Evolutionary conservation across 2,329 filamentous ascomycete genomes (phyloP).

Genomic region (Hortaea werneckii): DNA sequence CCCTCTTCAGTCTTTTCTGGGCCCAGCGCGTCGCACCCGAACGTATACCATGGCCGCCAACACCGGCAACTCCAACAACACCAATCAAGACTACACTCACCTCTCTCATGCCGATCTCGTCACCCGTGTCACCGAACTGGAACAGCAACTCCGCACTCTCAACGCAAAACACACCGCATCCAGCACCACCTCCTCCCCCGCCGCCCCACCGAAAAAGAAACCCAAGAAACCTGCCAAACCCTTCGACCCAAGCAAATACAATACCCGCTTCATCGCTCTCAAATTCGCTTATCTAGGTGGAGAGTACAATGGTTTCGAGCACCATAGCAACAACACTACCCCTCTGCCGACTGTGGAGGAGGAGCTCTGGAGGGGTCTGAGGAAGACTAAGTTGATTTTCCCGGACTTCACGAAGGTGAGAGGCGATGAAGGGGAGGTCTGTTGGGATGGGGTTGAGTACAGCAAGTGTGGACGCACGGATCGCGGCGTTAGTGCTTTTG

Average conservation of each 20-base stretch:
- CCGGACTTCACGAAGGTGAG: conserved; percentile 38
- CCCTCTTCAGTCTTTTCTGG: no score
- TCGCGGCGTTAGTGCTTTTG: conserved; percentile 88
- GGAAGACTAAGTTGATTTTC: conserved; percentile 71
- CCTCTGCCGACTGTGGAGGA: conserved; percentile 79
- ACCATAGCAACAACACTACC: conserved; percentile 59
- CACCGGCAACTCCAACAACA: background rate
- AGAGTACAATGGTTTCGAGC: conserved; percentile 87
- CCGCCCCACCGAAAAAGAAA: conserved; percentile 16
- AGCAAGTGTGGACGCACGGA: conserved; percentile 94
- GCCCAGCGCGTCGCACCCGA: no score
- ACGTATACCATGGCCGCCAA: background rate
- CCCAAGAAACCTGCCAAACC: conserved; percentile 32
- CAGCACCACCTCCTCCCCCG: conserved; percentile 2
- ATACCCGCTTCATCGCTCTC: conserved; percentile 74
- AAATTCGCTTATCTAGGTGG: conserved; percentile 92
- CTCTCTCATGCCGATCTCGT: conserved; percentile 64
- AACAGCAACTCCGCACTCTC: conserved; percentile 49
- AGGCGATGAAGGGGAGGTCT: conserved; percentile 43
- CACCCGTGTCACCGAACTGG: conserved; percentile 55
- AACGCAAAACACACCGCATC: conserved; percentile 24
- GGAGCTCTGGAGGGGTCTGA: conserved; percentile 82
- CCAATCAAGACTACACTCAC: conserved; percentile 43
- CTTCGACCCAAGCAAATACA: conserved; percentile 72
- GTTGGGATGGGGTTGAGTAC: conserved; percentile 80